Percentiles rank a stretch among this genome's conserved stretches.
phyloP scores from a whole-genome alignment of 768 basidiomycete species.

The Tulasnella sp. region DNA sequence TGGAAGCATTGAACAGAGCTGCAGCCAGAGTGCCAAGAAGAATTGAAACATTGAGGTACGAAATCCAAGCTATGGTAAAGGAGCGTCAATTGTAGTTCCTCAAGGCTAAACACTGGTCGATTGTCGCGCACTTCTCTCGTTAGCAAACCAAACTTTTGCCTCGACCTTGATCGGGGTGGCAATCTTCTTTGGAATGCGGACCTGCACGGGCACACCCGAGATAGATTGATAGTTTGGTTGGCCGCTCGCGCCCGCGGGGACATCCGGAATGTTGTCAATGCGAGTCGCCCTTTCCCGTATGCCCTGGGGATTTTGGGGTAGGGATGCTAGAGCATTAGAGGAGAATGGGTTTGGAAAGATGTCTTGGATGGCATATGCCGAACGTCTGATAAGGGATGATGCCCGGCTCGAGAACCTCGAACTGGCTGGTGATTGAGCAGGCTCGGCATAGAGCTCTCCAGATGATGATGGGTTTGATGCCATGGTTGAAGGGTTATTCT shows the following conservation, averaged over 20 bases:
- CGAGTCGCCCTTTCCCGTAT: conserved; percentile 50
- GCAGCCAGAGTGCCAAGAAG: conserved; percentile 78
- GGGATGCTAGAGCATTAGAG: conserved; percentile 46
- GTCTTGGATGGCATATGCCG: conserved; percentile 55
- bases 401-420: conserved; percentile 7
- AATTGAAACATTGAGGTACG: conserved; percentile 82
- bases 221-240: conserved; percentile 66
- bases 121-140: conserved; percentile 69
- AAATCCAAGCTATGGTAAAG: conserved; percentile 63
- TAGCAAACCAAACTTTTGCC: conserved; percentile 96
- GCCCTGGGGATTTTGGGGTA: conserved; percentile 37
- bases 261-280: conserved; percentile 65
- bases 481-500: neutral
- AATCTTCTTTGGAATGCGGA: conserved; percentile 75
- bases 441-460: neutral
- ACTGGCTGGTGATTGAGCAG: neutral
- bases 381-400: conserved; percentile 41
- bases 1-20: conserved; percentile 82
- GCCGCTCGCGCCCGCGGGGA: conserved; percentile 40
- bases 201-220: conserved; percentile 51
- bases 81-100: neutral
- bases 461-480: neutral
- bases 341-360: conserved; percentile 58
- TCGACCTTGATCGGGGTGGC: conserved; percentile 79
- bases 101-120: neutral